Base-by-base conservation (phyloP, 2,329 filamentous ascomycete species). In the Cladobotryum mycophilum region DNA sequence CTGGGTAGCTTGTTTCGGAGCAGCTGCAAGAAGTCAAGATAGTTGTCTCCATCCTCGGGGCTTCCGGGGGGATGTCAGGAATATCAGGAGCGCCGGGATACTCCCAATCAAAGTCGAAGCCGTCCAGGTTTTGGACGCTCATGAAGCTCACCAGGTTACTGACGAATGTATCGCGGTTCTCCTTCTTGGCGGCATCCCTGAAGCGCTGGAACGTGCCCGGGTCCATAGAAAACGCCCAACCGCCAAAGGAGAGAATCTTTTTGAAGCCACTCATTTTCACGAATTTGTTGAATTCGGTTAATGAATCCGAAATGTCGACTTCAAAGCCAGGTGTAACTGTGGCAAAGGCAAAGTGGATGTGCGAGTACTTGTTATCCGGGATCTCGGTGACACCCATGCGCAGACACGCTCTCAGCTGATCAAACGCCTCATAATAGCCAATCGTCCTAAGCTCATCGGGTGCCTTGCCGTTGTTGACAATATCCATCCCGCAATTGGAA, bases 81-180 rank as follows among this genome's bases (percentile, higher is more conserved):
- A 68, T 54, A 17, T 64, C 62, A 0, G 56, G 54, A 2, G 56
- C 56, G 2, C 35, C 35, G 0, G 63, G 64, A 18, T 73, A 72
- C 42, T 72, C 70, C 73, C 71, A 76, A 51, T 73, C 69, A 20
- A 71, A 53, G 46, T 73, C 70, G 5, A 73, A 48, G 0, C 72
- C 70, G 45, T 72, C 70, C 0, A 74, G 53, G 6, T 55, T 47
- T 14, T 69, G 22, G 4, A 12, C 14, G 38, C 12, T 41, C 15
- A 41, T 41, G 5, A 41, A 41, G 38, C 20, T 41, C 15, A 11
- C 38, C 15, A 18, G 17, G n/a, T 18, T 41, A 20, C 15, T 18
- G 38, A 20, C 38, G 15, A 41, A 18, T 9, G 12, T 5, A 12
- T 18, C 12, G 38, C 38, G 38, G 45, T 76, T 71, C 1, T 30